Evolutionary conservation across 805 yeast species (phyloP), one percentile per base, ranked within the genome.

Genomic region (Kazachstania bromeliacearum): DNA sequence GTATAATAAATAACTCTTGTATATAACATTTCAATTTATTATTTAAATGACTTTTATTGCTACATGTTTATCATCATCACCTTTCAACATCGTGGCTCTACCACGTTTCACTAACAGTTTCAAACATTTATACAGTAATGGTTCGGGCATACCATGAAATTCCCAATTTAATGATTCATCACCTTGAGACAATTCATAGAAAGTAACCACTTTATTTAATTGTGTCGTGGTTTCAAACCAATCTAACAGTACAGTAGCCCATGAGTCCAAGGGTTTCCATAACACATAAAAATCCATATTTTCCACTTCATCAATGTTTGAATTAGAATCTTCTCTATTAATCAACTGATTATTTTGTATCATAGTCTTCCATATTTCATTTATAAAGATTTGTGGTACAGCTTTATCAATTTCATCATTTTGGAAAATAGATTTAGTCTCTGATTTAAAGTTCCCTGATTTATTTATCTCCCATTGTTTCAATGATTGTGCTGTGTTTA

Each of bases 211-310:
- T 1, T 79, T 66, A 5, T 84, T 83, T 36, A 70, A 63, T 51
- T 85, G 95, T 0, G 95, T 95, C 0, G 89, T 73, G 15, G 66
- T 62, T 36, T 82, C 88, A n/a, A 75, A 61, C 88, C 84, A 73
- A 51, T 77, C 80, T 53, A 74, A 52, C 34, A 88, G 48, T 46
- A 66, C 49, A 33, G 74, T 62, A 27, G 77, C 73, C 92, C 96
- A 71, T 46, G 74, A 74, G 48, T 79, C 70, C 38, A 85, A 65
- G 13, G 74, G 63, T 42, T 76, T 71, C 87, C 94, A 84, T 43
- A 75, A 74, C 3, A 88, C 66, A 28, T 46, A 56, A 28, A 68
- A 70, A 27, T 64, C 65, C 6, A 17, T 13, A 6, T 13, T 22
- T 7, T 19, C 21, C 7, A 29, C 33, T 18, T 13, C 18, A n/a